These are phyloP conservation scores for Gynandropsis gynandra DNA, from an alignment of 345 rosid genomes.

Conservation along the genomic window DNA sequence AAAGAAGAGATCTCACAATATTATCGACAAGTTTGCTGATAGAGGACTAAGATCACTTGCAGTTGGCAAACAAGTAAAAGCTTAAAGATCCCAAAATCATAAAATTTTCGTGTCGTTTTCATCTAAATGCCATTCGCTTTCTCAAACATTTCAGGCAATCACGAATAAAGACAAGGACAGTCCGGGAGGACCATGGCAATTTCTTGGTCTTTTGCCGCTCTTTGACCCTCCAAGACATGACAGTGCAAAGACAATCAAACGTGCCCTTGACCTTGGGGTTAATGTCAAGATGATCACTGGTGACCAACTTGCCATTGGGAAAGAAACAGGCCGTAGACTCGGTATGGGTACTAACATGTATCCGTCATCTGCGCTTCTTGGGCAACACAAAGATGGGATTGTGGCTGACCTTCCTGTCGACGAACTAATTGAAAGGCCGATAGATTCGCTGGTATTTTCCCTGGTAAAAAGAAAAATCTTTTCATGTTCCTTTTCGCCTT, in stretches of 20 bases:
- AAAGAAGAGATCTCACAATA: too few species aligned
- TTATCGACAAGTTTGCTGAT: too few species aligned
- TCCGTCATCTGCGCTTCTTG: too few species aligned
- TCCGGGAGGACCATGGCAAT: too few species aligned
- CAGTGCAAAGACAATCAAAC: constrained; percentile 74
- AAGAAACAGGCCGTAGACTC: constrained; percentile 87
- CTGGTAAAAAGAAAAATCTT: constrained; percentile 37
- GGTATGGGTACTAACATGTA: too few species aligned
- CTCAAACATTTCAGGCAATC: constrained; percentile 36
- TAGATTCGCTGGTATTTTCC: constrained; percentile 94
- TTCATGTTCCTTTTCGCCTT: neutral
- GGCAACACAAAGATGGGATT: too few species aligned
- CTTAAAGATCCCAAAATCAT: too few species aligned
- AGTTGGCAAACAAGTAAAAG: too few species aligned
- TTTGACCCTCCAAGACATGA: too few species aligned
- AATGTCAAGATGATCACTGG: constrained; percentile 97
- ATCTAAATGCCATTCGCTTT: neutral
- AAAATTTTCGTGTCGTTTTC: constrained; percentile 12
- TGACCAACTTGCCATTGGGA: constrained; percentile 87
- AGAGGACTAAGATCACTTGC: too few species aligned
- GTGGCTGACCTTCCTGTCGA: constrained; percentile 65
- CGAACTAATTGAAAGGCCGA: constrained; percentile 93
- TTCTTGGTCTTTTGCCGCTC: too few species aligned
- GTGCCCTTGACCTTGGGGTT: constrained; percentile 83
- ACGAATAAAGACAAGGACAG: too few species aligned